These are phyloP conservation scores for Taiozyma onychis DNA, from an alignment of 1,139 yeast genomes.

Conservation along the genomic window DNA sequence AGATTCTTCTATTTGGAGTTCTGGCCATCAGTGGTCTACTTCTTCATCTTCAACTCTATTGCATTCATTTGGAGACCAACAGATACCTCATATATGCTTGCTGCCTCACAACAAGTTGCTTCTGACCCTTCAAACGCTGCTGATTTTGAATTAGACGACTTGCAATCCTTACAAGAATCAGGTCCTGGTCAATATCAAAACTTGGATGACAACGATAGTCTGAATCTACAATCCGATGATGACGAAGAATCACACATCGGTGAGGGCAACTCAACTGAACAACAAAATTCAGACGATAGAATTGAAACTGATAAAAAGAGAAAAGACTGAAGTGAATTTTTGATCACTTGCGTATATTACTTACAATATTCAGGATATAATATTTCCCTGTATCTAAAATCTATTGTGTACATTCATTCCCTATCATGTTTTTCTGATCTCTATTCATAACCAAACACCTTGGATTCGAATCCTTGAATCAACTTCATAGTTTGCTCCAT, in stretches of 20 bases:
- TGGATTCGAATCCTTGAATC: constrained; percentile 37
- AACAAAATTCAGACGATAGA: neutral
- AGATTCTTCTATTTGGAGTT: constrained; percentile 86
- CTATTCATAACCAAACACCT: constrained; percentile 24
- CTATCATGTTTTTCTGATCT: neutral
- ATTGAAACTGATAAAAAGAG: neutral
- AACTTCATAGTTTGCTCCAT: constrained; percentile 91
- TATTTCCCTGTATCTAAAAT: too few relatives aligned
- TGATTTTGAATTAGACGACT: constrained; percentile 72
- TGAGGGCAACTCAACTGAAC: neutral
- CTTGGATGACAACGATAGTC: constrained; percentile 20
- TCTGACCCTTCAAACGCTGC: constrained; percentile 71
- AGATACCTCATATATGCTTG: constrained; percentile 89
- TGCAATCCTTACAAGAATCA: constrained; percentile 51
- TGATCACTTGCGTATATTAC: neutral
- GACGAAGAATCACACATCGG: constrained; percentile 7
- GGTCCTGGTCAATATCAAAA: constrained; percentile 20
- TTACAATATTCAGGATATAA: too few relatives aligned
- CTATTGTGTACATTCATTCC: neutral
- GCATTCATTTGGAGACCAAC: constrained; percentile 98
- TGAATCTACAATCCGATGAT: constrained; percentile 18
- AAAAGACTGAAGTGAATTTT: neutral
- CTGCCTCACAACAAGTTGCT: constrained; percentile 89
- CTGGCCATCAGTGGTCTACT: constrained; percentile 92
- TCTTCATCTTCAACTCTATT: constrained; percentile 73